phyloP scores from a whole-genome alignment of 2,329 filamentous ascomycete species.

The Calonectria leucothoes region DNA sequence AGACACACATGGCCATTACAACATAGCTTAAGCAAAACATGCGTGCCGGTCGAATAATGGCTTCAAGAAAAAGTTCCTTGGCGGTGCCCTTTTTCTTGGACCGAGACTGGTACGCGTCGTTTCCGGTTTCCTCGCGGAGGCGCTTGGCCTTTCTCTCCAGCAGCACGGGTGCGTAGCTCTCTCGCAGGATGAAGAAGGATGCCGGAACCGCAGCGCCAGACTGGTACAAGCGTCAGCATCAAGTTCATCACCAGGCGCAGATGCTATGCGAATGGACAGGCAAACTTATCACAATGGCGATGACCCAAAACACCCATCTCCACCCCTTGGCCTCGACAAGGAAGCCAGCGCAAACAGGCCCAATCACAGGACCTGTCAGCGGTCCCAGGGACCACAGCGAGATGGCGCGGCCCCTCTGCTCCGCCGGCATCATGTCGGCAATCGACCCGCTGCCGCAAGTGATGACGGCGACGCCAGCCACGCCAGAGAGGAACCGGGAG shows the following conservation, averaged over 20 bases:
- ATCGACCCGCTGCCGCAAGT: no score
- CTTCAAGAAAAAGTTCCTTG: background rate
- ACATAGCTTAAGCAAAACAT: background rate
- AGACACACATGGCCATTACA: background rate
- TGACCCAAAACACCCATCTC: background rate
- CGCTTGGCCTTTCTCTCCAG: background rate
- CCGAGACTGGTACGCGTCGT: background rate
- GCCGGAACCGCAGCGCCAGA: no score
- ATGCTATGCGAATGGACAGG: no score
- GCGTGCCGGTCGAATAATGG: background rate
- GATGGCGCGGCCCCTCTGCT: no score
- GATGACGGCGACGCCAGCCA: no score
- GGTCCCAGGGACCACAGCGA: no score
- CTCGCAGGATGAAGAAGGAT: no score
- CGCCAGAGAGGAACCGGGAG: no score
- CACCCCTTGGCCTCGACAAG: background rate
- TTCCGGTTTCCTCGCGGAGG: background rate
- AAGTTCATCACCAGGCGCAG: no score
- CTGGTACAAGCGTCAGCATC: no score
- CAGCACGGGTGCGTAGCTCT: no score
- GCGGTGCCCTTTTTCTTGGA: background rate
- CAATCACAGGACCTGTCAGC: background rate
- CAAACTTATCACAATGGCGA: background rate
- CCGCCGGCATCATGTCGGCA: no score
- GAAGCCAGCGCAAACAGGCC: background rate